phyloP scores from a whole-genome alignment of 2,329 filamentous ascomycete species.

The Fonsecaea nubica region DNA sequence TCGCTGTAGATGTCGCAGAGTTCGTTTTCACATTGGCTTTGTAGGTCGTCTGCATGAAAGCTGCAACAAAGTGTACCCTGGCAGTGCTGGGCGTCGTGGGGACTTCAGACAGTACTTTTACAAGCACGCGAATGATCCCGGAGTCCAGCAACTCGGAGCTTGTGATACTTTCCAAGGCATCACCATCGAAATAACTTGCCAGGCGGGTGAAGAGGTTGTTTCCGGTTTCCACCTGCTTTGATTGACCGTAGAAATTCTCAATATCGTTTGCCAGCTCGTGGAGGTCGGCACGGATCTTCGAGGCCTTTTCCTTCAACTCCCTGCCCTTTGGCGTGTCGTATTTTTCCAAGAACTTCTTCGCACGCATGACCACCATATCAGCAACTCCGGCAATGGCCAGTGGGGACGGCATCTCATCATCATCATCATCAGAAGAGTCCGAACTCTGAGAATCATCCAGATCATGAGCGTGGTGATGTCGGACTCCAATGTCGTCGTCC shows the following conservation, averaged over 20 bases:
- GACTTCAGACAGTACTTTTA: constrained; percentile 70
- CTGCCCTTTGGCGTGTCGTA: constrained; percentile 80
- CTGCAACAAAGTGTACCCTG: constrained; percentile 82
- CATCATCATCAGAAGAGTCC: constrained; percentile 56
- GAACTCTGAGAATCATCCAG: constrained; percentile 74
- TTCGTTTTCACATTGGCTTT: constrained; percentile 65
- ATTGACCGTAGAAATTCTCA: constrained; percentile 67
- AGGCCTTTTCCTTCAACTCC: constrained; percentile 78
- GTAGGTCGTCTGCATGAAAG: constrained; percentile 83
- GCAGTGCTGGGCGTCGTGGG: constrained; percentile 55
- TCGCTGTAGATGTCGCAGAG: constrained; percentile 70
- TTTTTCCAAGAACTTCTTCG: constrained; percentile 80
- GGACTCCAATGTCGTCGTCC: constrained; percentile 61
- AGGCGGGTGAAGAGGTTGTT: constrained; percentile 74
- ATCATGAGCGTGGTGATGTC: constrained; percentile 60
- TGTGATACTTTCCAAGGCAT: constrained; percentile 90
- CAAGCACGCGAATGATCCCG: constrained; percentile 81
- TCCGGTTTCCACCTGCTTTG: constrained; percentile 54
- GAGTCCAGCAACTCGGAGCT: constrained; percentile 93
- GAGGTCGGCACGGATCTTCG: constrained; percentile 74
- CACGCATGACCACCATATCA: constrained; percentile 75
- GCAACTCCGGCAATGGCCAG: constrained; percentile 62
- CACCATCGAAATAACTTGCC: constrained; percentile 83
- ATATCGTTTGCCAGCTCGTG: constrained; percentile 75
- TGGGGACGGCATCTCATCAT: constrained; percentile 45